Evolutionary conservation across 2,329 filamentous ascomycete species (phyloP).

Genomic region (Alternaria brassicicola): DNA sequence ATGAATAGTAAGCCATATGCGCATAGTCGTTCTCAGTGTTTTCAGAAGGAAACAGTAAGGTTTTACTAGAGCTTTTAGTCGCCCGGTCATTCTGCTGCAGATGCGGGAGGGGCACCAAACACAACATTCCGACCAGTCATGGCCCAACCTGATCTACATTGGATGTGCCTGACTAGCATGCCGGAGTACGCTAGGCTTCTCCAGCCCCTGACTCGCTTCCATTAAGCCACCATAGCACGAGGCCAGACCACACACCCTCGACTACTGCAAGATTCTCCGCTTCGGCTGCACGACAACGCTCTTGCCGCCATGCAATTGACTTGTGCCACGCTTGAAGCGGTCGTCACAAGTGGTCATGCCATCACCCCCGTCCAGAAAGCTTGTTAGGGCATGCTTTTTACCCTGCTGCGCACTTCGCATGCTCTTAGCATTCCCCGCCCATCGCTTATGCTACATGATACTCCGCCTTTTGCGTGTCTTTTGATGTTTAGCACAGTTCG

Average conservation of each 20-base stretch:
- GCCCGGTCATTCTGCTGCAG: conserved; percentile 26
- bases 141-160: conserved; percentile 24
- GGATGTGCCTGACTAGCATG: conserved; percentile 38
- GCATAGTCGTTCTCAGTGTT: neutral
- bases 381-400: conserved; percentile 1
- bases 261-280: conserved; percentile 18
- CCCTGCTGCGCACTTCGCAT: neutral
- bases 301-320: conserved; percentile 25
- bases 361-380: conserved; percentile 22
- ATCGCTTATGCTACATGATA: neutral
- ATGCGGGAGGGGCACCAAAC: conserved; percentile 23
- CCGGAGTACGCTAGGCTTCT: conserved; percentile 26
- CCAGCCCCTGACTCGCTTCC: conserved; percentile 18
- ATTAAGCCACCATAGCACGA: conserved; percentile 25
- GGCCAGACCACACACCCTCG: conserved; percentile 22
- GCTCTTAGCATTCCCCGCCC: conserved; percentile 13
- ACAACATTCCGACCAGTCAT: conserved; percentile 26
- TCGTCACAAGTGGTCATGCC: conserved; percentile 23
- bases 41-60: neutral
- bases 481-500: conserved; percentile 3
- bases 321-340: conserved; percentile 23
- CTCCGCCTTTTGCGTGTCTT: conserved; percentile 5
- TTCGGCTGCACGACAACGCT: conserved; percentile 32
- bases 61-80: neutral
- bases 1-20: neutral